These are phyloP conservation scores for Boletus sp. DNA, from an alignment of 768 basidiomycete genomes.

Conservation along the genomic window DNA sequence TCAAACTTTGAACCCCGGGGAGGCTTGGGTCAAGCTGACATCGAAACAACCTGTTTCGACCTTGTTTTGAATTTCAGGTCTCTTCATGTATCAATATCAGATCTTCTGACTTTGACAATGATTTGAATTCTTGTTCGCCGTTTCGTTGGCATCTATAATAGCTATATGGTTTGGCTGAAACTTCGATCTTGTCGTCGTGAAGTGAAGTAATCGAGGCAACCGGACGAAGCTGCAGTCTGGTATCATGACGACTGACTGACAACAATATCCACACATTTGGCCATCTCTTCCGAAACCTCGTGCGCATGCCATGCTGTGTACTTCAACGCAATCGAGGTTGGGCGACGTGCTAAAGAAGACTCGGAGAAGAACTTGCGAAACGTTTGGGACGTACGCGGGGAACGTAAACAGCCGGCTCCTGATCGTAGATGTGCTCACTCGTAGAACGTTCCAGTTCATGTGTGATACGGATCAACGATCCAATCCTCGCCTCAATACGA, in stretches of 20 bases:
- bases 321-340: background rate
- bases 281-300: background rate
- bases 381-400: background rate
- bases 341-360: background rate
- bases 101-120: too few relatives aligned
- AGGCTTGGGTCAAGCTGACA: background rate
- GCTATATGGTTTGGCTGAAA: background rate
- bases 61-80: background rate
- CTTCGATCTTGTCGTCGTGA: background rate
- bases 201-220: too few relatives aligned
- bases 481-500: too few relatives aligned
- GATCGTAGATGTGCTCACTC: background rate
- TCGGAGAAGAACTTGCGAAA: too few relatives aligned
- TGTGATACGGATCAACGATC: too few relatives aligned
- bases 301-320: background rate
- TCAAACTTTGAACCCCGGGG: too few relatives aligned
- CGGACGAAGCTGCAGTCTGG: too few relatives aligned
- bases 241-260: background rate
- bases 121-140: background rate
- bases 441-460: too few relatives aligned
- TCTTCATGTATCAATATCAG: background rate
- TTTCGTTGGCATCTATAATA: background rate
- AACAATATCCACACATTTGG: background rate
- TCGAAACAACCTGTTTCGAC: background rate
- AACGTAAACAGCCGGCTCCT: too few relatives aligned